phyloP scores from a whole-genome alignment of 2,329 filamentous ascomycete species.

The Neonectria neomacrospora region DNA sequence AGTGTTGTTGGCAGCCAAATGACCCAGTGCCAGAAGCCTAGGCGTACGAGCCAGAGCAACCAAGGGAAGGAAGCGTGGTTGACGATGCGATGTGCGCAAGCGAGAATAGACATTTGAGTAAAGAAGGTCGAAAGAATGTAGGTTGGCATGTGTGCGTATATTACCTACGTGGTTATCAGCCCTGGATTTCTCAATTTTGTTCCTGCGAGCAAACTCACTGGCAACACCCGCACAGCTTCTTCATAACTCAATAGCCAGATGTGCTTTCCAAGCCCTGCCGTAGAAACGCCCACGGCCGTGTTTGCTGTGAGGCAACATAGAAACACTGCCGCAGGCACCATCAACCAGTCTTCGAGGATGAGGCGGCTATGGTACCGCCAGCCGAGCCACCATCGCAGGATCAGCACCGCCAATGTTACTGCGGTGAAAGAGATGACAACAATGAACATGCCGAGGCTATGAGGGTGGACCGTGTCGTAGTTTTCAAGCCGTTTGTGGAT shows the following conservation, averaged over 20 bases:
- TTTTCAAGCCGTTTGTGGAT: constrained; percentile 2
- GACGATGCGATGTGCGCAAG: neutral
- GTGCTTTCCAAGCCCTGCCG: constrained; percentile 3
- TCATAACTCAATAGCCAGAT: constrained; percentile 5
- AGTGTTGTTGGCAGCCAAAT: constrained; percentile 5
- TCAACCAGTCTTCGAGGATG: constrained; percentile 6
- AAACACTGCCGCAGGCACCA: neutral
- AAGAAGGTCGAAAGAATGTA: constrained; percentile 11
- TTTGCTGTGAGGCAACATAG: constrained; percentile 2
- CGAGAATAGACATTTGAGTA: constrained; percentile 1
- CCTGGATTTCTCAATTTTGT: neutral
- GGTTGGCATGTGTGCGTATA: constrained; percentile 4
- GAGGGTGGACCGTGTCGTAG: neutral
- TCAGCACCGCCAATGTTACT: neutral
- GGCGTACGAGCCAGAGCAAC: neutral
- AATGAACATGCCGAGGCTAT: neutral
- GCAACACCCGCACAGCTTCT: neutral
- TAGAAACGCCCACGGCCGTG: neutral
- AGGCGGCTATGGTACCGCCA: neutral
- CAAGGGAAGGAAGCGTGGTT: neutral
- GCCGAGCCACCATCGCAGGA: constrained; percentile 3
- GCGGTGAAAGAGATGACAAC: neutral
- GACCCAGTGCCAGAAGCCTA: neutral
- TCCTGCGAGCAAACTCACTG: neutral
- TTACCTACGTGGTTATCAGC: neutral